phyloP scores from a whole-genome alignment of 2,329 filamentous ascomycete genomes.

The Chrysosporium keratinophilum region DNA sequence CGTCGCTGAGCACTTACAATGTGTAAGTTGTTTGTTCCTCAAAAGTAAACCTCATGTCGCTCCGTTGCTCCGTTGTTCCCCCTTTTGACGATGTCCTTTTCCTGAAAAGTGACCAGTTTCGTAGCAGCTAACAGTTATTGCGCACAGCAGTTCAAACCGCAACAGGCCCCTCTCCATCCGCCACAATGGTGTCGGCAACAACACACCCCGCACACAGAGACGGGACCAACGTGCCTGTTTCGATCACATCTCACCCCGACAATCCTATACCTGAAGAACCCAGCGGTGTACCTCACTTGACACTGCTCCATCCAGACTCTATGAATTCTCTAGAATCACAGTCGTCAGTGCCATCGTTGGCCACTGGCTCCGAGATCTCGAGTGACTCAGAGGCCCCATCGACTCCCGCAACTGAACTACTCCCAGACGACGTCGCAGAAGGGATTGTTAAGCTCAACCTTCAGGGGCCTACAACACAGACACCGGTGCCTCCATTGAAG shows the following conservation, averaged over 20 bases:
- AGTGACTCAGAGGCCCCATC: constrained; percentile 30
- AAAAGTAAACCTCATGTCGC: not conserved
- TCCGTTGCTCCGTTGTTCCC: not conserved
- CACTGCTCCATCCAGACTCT: constrained; percentile 27
- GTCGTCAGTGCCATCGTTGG: constrained; percentile 25
- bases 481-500: constrained; percentile 12
- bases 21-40: not conserved
- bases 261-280: constrained; percentile 42
- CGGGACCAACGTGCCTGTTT: constrained; percentile 21
- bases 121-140: not conserved
- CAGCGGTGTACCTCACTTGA: constrained; percentile 28
- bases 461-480: not conserved
- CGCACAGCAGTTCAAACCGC: not conserved
- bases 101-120: not conserved
- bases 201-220: not conserved
- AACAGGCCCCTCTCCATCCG: not conserved
- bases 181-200: constrained; percentile 4
- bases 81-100: not conserved
- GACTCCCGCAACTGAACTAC: constrained; percentile 33
- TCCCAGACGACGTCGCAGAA: constrained; percentile 25
- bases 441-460: constrained; percentile 21
- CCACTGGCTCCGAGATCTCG: constrained; percentile 23
- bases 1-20: not conserved
- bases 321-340: constrained; percentile 23
- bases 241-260: constrained; percentile 37